Percentiles rank a stretch among this genome's conserved stretches.
Evolutionary conservation across 495 filamentous ascomycete genomes (phyloP).

Genomic region (Penicillium goetzii): DNA sequence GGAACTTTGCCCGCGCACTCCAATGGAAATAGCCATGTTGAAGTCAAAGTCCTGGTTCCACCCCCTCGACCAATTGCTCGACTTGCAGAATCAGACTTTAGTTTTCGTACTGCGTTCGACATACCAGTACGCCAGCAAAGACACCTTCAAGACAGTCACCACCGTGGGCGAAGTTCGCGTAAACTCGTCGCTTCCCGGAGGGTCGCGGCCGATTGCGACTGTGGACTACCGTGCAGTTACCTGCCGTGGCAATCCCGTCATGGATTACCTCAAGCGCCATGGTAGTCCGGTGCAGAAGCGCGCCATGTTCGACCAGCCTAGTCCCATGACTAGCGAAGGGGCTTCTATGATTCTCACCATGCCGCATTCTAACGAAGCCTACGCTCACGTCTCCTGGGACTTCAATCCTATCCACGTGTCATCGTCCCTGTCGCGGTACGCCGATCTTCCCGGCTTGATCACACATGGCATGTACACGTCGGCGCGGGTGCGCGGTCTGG

Average conservation of each 20-base stretch:
- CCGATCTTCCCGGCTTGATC: constrained; percentile 94
- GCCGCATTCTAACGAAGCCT: constrained; percentile 80
- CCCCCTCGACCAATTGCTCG: background rate
- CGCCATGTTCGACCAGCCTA: constrained; percentile 88
- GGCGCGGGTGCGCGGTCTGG: constrained; percentile 89
- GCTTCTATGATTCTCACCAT: background rate
- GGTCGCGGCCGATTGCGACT: constrained; percentile 71
- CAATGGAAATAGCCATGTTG: constrained; percentile 3
- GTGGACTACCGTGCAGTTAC: constrained; percentile 88
- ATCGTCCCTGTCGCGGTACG: constrained; percentile 90
- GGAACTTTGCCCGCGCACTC: background rate
- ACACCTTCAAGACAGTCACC: constrained; percentile 90
- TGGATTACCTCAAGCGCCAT: constrained; percentile 91
- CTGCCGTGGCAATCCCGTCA: constrained; percentile 93
- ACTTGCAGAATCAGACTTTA: background rate
- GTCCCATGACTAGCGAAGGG: constrained; percentile 56
- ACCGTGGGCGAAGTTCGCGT: background rate
- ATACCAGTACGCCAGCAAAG: constrained; percentile 83
- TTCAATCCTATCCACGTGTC: constrained; percentile 99
- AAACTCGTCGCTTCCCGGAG: background rate
- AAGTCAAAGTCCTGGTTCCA: constrained; percentile 1
- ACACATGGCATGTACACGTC: constrained; percentile 99
- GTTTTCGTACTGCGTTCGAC: background rate
- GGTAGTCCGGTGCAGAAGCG: constrained; percentile 95
- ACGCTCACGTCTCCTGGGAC: constrained; percentile 94